Base-by-base conservation (phyloP, 306 rosid species). In the Quillaja saponaria region DNA sequence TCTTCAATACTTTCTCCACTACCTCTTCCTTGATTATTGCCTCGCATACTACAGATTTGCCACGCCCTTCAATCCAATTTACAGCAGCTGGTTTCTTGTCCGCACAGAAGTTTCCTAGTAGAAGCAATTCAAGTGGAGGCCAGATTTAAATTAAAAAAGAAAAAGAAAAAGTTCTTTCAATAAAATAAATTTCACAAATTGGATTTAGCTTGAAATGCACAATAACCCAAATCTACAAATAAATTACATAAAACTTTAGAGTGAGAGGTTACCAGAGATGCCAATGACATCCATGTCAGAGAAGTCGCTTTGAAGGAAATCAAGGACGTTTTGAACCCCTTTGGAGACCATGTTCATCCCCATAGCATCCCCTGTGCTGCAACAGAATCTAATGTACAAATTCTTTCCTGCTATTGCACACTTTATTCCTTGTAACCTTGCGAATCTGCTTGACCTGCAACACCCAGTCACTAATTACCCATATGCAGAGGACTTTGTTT, bases 311-410 rank as follows among this genome's bases (percentile, higher is more conserved):
- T 82, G 92, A 62, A 88, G 96, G 58, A 60, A 84, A 46, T 78
- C 79, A 39, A 91, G 77, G 19, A 88, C 92, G 44, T 91, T 86
- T 49, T 91, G 96, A 0, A 91, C 98, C 0, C 96, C 96, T 72
- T 91, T 91, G 0, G 98, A 91, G 7, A 91, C 84, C 98, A 91
- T 91, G 78, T 91, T 91, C 98, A 91, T 91, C 18, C 98, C 98
- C 98, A 91, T 91, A 9, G 98, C 98, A 20, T 91, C 98, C 3
- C 96, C 98, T 0, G 98, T 91, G 67, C 83, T 71, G 76, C 95
- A 91, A 12, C 67, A 40, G 76, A 91, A 91, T 68, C 98, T 86
- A 51, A 76, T 76, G 63, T 84, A 88, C 12, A 88, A 65, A 51
- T 88, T 91, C 81, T 84, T 91, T 13, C 98, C 98, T 10, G 95